phyloP scores from a whole-genome alignment of 257 asterid species.

The Nyctanthes arbortristis region DNA sequence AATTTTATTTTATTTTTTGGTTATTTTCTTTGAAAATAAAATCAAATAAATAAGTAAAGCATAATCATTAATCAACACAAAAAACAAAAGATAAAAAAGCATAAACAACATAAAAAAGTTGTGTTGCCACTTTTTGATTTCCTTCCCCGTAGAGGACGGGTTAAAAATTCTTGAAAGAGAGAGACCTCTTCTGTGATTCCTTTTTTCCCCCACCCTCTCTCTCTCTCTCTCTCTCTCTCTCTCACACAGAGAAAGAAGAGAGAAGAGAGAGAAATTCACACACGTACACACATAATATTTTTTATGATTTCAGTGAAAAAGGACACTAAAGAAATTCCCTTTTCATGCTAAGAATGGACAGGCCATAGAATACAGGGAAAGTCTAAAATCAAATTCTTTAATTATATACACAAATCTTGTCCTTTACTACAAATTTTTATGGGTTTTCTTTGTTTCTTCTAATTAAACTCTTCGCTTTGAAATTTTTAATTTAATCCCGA shows the following conservation, averaged over 20 bases:
- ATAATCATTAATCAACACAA: conserved; percentile 3
- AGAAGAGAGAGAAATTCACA: neutral
- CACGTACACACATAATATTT: conserved; percentile 10
- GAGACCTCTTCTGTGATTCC: conserved; percentile 50
- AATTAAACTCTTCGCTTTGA: neutral
- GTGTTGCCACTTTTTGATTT: conserved; percentile 52
- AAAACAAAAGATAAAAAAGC: neutral
- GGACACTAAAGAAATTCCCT: conserved; percentile 23
- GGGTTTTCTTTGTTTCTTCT: neutral
- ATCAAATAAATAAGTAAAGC: conserved; percentile 20
- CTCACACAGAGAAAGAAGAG: conserved; percentile 2
- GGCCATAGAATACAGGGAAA: conserved; percentile 12
- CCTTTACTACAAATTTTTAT: neutral
- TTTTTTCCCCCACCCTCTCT: conserved; percentile 78
- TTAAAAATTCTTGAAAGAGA: conserved; percentile 59
- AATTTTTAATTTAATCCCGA: neutral
- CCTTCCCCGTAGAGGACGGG: conserved; percentile 89
- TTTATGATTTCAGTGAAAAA: conserved; percentile 16
- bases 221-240: conserved; percentile 34
- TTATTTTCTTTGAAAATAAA: no score
- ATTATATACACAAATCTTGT: neutral
- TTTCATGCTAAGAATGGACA: conserved; percentile 28
- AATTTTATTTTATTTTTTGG: no score
- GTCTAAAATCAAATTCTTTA: neutral
- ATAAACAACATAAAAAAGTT: conserved; percentile 32